Evolutionary conservation across 2,329 filamentous ascomycete genomes (phyloP), one percentile per base, ranked within the genome.

Genomic region (Harringtonia aguacate): DNA sequence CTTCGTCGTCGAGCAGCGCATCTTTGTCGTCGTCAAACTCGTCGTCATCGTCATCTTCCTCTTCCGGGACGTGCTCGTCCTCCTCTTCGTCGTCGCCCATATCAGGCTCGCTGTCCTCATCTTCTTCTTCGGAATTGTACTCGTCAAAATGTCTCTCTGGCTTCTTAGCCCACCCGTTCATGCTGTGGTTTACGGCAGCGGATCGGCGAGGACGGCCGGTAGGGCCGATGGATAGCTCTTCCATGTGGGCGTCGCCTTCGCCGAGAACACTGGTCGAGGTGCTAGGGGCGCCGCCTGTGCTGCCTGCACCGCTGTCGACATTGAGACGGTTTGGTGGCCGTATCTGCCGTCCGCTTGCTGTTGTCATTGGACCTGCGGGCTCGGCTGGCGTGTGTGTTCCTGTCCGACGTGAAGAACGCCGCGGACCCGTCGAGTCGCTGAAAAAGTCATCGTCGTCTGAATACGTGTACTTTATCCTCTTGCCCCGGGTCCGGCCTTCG

Each of bases 391-490:
- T 87, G 50, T 79, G 79, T 10, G 79, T 73, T 33, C 81, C 76
- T 2, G 84, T 87, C 51, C 87, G 84, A 22, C 90, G 79, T 17
- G 79, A 74, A 13, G 86, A 86, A 8, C 81, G 76, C 69, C 89
- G 59, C 60, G 65, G 62, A 7, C 57, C 60, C 10, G 75, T 73
- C 30, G 80, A 81, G 56, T 81, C 77, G n/a, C 76, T 77, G 45
- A 70, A 75, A 41, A 79, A 77, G 15, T 81, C 78, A 41, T 49
- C 94, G 86, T 94, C 86, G 42, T 95, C 89, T 0, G 88, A 94
- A 58, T 86, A 98, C 0, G 87, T 98, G 58, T 98, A 98, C 62
- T 89, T 94, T 66, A 94, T 84, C 48, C 90, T 84, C 69, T 98
- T 97, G 45, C 92, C 92, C 47, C 92, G 80, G 6, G 94, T 98